phyloP scores from a whole-genome alignment of 306 rosid genomes.

The Vigna angularis region DNA sequence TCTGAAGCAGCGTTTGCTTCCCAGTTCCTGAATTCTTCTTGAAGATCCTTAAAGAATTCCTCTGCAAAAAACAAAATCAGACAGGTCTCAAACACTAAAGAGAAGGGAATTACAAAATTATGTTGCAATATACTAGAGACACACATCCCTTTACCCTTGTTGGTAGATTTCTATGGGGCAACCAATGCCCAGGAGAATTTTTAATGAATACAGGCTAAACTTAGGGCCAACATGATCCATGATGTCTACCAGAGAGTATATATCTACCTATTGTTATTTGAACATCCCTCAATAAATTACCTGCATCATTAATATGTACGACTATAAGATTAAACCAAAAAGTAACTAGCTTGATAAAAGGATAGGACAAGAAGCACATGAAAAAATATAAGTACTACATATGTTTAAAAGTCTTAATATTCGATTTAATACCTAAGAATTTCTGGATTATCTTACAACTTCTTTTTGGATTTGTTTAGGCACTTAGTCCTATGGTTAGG shows the following conservation, averaged over 20 bases:
- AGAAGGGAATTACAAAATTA: conserved; percentile 22
- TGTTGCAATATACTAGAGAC: conserved; percentile 35
- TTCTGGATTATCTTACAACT: background rate
- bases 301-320: conserved; percentile 81
- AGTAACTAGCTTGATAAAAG: conserved; percentile 30
- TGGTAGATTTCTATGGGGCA: conserved; percentile 22
- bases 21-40: conserved; percentile 91
- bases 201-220: conserved; percentile 47
- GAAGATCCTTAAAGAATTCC: conserved; percentile 89
- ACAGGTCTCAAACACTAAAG: conserved; percentile 40
- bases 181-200: conserved; percentile 37
- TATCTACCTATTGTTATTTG: conserved; percentile 98
- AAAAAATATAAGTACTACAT: background rate
- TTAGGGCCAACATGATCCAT: conserved; percentile 47
- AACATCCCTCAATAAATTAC: conserved; percentile 92
- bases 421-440: background rate
- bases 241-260: conserved; percentile 65
- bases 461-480: background rate
- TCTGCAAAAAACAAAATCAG: conserved; percentile 56
- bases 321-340: conserved; percentile 49
- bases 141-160: conserved; percentile 24
- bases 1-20: conserved; percentile 80
- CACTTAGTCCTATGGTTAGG: background rate
- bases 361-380: conserved; percentile 39
- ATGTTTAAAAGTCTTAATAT: background rate